phyloP scores from a whole-genome alignment of 768 basidiomycete genomes.

The Auriscalpium orientale region DNA sequence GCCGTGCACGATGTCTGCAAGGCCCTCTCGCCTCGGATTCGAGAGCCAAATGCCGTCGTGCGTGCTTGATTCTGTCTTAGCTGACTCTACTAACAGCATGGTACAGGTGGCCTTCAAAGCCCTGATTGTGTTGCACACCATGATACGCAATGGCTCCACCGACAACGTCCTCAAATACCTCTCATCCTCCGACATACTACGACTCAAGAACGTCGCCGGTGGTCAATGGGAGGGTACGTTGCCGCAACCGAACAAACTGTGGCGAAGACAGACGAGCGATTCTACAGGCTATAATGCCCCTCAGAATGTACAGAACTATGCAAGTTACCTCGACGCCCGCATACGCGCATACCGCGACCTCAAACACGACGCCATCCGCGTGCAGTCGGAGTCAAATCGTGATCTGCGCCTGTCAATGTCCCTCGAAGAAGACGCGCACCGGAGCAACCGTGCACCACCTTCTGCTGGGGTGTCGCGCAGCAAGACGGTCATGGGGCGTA shows the following conservation, averaged over 20 bases:
- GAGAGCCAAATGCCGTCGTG: conserved; percentile 89
- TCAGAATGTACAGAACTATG: conserved; percentile 82
- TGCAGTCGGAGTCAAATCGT: conserved; percentile 89
- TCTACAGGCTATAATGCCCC: conserved; percentile 73
- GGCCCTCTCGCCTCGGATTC: conserved; percentile 73
- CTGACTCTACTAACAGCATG: background rate
- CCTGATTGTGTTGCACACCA: conserved; percentile 87
- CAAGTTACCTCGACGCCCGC: conserved; percentile 79
- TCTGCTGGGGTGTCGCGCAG: conserved; percentile 34
- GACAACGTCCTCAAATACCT: conserved; percentile 87
- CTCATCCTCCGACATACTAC: conserved; percentile 72
- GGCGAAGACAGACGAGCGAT: too few species aligned
- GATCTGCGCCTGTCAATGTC: conserved; percentile 63
- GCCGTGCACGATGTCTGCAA: conserved; percentile 90
- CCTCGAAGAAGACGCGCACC: conserved; percentile 46
- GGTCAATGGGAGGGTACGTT: conserved; percentile 82
- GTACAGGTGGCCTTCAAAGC: conserved; percentile 94
- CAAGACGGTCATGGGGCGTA: conserved; percentile 76
- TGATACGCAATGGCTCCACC: conserved; percentile 95
- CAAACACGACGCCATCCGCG: conserved; percentile 89
- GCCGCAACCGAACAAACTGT: too few species aligned
- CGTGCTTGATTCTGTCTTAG: conserved; percentile 23
- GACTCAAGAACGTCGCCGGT: conserved; percentile 71
- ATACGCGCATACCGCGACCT: conserved; percentile 85
- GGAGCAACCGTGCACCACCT: background rate